Evolutionary conservation across 805 yeast genomes (phyloP).

Genomic region (Torulaspora maleeae): DNA sequence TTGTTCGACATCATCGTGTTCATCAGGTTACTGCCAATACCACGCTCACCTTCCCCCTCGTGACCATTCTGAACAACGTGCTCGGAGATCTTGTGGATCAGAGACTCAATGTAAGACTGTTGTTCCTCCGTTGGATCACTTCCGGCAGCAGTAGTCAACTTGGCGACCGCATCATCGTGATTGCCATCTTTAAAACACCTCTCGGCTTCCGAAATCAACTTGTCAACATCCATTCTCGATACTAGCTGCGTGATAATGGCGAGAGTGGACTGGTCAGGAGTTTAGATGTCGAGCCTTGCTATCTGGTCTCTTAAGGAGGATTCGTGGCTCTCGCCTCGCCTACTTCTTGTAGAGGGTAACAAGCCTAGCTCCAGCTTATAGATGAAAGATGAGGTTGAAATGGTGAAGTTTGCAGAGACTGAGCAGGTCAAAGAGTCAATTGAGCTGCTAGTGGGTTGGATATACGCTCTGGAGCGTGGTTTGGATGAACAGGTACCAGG

Average conservation of each 20-base stretch:
- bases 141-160: slow-evolving; percentile 26
- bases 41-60: slow-evolving; percentile 20
- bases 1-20: slow-evolving; percentile 19
- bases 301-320: not conserved
- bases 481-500: slow-evolving; percentile 18
- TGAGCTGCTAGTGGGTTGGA: not conserved
- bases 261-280: not conserved
- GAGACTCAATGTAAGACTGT: slow-evolving; percentile 22
- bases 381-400: not conserved
- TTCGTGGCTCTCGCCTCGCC: not conserved
- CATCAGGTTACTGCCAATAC: slow-evolving; percentile 22
- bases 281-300: not conserved
- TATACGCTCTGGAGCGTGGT: not conserved
- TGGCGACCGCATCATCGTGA: slow-evolving; percentile 29
- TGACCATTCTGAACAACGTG: slow-evolving; percentile 19
- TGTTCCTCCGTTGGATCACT: slow-evolving; percentile 24
- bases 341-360: not conserved
- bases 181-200: slow-evolving; percentile 20
- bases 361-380: not conserved
- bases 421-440: not conserved
- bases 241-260: not conserved
- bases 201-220: slow-evolving; percentile 24
- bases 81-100: slow-evolving; percentile 21
- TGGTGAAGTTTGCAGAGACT: not conserved
- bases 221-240: slow-evolving; percentile 16